These are phyloP conservation scores for Apiospora arundinis DNA, from an alignment of 2,329 filamentous ascomycete genomes.

Conservation along the genomic window DNA sequence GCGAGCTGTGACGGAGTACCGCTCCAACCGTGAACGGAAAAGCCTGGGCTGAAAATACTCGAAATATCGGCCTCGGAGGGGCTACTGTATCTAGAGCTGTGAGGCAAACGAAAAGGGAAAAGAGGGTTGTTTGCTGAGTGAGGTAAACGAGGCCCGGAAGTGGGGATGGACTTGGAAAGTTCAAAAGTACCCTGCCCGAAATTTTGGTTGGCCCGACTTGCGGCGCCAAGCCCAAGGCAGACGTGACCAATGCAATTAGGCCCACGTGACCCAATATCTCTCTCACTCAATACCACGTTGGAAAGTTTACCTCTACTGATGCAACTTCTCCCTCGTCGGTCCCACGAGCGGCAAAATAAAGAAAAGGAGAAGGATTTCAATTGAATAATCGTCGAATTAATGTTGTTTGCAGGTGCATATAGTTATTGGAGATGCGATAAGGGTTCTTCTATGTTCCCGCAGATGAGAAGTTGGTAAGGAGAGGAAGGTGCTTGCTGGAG, in stretches of 20 bases:
- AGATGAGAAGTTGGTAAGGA: too few relatives aligned
- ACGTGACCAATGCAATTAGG: neutral
- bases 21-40: neutral
- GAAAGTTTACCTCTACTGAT: too few relatives aligned
- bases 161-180: neutral
- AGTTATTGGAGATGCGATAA: too few relatives aligned
- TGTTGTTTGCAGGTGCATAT: too few relatives aligned
- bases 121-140: constrained; percentile 16
- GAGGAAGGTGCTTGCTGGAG: too few relatives aligned
- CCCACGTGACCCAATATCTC: neutral
- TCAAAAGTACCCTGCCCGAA: neutral
- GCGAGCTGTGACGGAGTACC: neutral
- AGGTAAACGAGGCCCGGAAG: neutral
- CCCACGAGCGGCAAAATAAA: too few relatives aligned
- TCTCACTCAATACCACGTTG: too few relatives aligned
- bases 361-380: too few relatives aligned
- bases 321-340: too few relatives aligned
- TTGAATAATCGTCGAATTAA: too few relatives aligned
- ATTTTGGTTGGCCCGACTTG: neutral
- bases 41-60: too few relatives aligned
- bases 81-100: neutral
- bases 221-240: constrained; percentile 10
- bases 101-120: neutral
- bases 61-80: neutral
- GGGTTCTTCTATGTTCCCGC: too few relatives aligned